Conservation (phyloP, 805 yeast genomes). For the Sugiyamaella valdiviana region DNA sequence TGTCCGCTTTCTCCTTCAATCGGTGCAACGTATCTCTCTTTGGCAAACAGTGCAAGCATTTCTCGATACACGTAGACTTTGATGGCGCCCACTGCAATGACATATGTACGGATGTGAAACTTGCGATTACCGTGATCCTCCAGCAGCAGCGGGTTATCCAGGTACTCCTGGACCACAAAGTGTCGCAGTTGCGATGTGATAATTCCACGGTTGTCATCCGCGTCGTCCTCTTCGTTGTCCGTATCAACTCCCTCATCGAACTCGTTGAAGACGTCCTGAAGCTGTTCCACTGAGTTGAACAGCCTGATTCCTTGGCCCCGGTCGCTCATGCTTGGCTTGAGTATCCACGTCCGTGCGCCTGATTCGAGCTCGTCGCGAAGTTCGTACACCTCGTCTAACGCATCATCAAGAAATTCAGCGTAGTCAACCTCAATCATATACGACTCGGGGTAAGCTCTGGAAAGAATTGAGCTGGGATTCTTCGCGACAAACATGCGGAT, state of each 20-base stretch:
- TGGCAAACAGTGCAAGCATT: constrained; percentile 79
- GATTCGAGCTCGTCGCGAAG: constrained; percentile 67
- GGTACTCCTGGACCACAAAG: constrained; percentile 82
- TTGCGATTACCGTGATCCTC: constrained; percentile 57
- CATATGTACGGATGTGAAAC: constrained; percentile 85
- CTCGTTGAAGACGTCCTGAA: constrained; percentile 76
- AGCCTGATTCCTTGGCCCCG: constrained; percentile 92
- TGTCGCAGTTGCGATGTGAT: constrained; percentile 84
- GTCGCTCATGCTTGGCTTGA: constrained; percentile 96
- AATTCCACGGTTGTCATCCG: constrained; percentile 50
- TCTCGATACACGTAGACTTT: constrained; percentile 73
- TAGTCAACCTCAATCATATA: constrained; percentile 83
- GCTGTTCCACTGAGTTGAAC: constrained; percentile 68
- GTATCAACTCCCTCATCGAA: constrained; percentile 71
- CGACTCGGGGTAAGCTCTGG: constrained; percentile 61
- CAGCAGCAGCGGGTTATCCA: constrained; percentile 61
- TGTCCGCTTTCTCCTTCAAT: constrained; percentile 27
- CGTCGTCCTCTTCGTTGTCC: constrained; percentile 45
- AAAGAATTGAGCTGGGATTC: constrained; percentile 60
- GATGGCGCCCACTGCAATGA: constrained; percentile 66
- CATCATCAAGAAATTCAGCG: constrained; percentile 92
- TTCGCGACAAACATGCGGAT: constrained; percentile 69
- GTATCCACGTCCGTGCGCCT: constrained; percentile 63
- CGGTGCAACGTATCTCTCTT: constrained; percentile 40
- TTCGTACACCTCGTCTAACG: constrained; percentile 88